Base-by-base conservation (phyloP, 805 yeast genomes). In the Zygoascus flipseniorum region DNA sequence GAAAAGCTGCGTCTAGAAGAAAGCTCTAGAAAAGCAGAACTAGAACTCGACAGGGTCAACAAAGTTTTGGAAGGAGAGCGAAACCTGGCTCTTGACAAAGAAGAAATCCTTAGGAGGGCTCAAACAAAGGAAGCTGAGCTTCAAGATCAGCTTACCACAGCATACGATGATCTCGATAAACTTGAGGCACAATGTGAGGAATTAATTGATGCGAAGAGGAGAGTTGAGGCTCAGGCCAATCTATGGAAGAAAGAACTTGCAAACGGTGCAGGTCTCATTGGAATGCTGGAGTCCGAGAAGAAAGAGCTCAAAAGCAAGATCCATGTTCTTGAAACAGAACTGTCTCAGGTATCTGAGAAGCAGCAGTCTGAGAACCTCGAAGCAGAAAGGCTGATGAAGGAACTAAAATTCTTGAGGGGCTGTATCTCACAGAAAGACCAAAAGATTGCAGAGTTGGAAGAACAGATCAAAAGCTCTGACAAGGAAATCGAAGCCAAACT, bases 61-160 rank as follows among this genome's bases (percentile, higher is more conserved):
- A 62, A 64, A 5, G 54, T 64, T 23, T 64, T 76, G 8, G 66
- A 67, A n/a, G 58, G 70, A 23, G 82, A 78, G 55, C 64, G 74
- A 19, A 60, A 62, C 32, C 62, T 70, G 14, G 72, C 82, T 19
- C 68, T 73, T 35, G 76, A 74, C 50, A 79, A 79, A 52, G 80
- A 80, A 48, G 62, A 63, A 1, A 64, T 71, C n/a, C 61, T 86
- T 13, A 69, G 71, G 4, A 65, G 70, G 10, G 67, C 80, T 8
- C 75, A 75, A 54, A 59, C 57, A 5, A 73, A 73, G 13, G 81
- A 77, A 56, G 61, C 61, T 4, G 67, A 62, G 11, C 55, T 67
- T 16, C 60, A 69, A 47, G 68, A 65, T 6, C 66, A 67, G 50
- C 60, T 69, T 16, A 52, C 58, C 13, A 56, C 52, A 2, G 63